Evolutionary conservation across 2,329 filamentous ascomycete genomes (phyloP), one percentile per base, ranked within the genome.

Genomic region (Zymoseptoria passerinii): DNA sequence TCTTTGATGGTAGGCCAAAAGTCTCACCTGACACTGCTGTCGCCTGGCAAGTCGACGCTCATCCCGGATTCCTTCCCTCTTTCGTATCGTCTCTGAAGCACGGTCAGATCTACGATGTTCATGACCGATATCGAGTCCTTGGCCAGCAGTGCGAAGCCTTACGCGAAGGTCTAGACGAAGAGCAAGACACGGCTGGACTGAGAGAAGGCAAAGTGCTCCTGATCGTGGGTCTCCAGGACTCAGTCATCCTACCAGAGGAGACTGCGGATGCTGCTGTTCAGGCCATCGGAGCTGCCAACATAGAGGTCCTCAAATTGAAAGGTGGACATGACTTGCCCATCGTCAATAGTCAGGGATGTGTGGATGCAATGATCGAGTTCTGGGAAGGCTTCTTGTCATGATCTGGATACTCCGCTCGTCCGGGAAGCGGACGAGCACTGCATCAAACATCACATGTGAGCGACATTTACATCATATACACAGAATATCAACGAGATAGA

Each of bases 241-340:
- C 81, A 0, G 82, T 92, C 20, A 82, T 91, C 49, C 73, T 85
- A n/a, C 78, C 78, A 57, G 78, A 84, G 7, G 87, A 91, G 73
- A 73, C 85, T 23, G 73, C 81, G 1, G 78, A 82, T 50, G 88
- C 91, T 71, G 83, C 81, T 2, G 76, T 73, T 8, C 73, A 74
- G 9, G 79, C 80, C 13, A 71, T 90, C 20, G 84, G 85, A 2
- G 72, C 76, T 23, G 69, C 72, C n/a, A 83, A 86, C 57, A 78
- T 86, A 3, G 77, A 81, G 58, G 78, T 85, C 53, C 75, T 78
- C 49, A 73, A 81, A 23, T 67, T 89, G 16, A 77, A 82, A 23
- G 85, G 82, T 4, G 87, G 86, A 0, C 88, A 91, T 69, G 87
- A 90, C 67, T 75, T 90, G 60, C 84, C 84, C 0, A 83, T 89